Percentiles rank a stretch among this genome's conserved stretches.
These are phyloP conservation scores for Eimeria maxima DNA, from an alignment of 169 alveolate species.

Conservation along the genomic window DNA sequence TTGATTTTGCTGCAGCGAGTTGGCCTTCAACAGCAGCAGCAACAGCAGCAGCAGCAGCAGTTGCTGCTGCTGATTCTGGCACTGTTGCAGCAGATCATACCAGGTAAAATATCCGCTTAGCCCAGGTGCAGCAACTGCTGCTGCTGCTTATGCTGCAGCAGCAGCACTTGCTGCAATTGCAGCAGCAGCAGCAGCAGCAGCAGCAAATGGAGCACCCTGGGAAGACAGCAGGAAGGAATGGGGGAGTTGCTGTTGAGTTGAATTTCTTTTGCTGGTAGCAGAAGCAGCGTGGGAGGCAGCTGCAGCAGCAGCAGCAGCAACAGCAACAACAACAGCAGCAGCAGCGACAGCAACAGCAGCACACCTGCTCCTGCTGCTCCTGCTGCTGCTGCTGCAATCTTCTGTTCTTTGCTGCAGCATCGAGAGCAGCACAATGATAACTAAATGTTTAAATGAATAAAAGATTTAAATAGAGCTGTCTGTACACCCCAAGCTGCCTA, in stretches of 20 bases:
- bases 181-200: neutral
- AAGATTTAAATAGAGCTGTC: neutral
- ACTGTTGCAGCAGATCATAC: neutral
- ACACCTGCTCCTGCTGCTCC: neutral
- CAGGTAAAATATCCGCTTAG: neutral
- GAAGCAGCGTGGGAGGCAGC: no score
- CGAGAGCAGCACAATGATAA: neutral
- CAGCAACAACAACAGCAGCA: no score
- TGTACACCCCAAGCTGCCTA: neutral
- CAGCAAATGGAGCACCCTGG: neutral
- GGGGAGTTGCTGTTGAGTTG: neutral
- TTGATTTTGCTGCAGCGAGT: neutral
- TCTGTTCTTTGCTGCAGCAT: neutral
- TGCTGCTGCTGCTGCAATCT: neutral
- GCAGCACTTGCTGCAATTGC: neutral
- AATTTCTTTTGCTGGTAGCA: no score
- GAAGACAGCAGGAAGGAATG: neutral
- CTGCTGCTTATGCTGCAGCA: neutral
- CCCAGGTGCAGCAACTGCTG: neutral
- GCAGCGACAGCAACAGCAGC: no score
- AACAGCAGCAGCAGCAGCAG: slow-evolving; percentile 29
- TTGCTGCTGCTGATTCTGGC: slow-evolving; percentile 38
- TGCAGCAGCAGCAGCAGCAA: no score
- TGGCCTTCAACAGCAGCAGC: neutral
- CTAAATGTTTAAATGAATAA: no score